A percentile compares a stretch with the other conserved stretches of the same genome.
These are phyloP conservation scores for Kingdonia uniflora DNA, from an alignment of 164 flowering plant genomes.

Conservation along the genomic window DNA sequence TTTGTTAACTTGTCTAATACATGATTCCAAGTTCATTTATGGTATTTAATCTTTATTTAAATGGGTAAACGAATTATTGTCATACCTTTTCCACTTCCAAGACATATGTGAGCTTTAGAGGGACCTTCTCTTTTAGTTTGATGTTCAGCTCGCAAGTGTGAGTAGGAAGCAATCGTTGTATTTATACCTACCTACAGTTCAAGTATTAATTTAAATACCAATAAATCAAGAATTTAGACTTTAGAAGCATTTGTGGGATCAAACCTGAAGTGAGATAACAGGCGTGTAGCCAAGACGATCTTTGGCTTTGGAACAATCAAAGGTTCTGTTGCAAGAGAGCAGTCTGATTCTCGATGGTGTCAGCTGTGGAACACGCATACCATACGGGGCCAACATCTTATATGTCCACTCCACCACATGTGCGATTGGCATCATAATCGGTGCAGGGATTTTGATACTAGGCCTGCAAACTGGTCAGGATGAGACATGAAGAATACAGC, in stretches of 20 bases:
- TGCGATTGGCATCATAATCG: constrained; percentile 86
- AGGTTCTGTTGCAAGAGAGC: constrained; percentile 69
- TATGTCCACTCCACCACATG: constrained; percentile 62
- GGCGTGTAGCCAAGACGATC: constrained; percentile 79
- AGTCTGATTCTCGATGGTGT: constrained; percentile 93
- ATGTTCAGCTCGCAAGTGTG: constrained; percentile 58
- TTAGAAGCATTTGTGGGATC: background rate
- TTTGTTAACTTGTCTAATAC: no score
- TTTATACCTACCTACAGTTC: constrained; percentile 66
- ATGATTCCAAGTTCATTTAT: no score
- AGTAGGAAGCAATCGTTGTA: constrained; percentile 71
- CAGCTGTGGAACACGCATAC: constrained; percentile 94
- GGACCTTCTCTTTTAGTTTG: constrained; percentile 50
- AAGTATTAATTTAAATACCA: no score
- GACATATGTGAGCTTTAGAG: constrained; percentile 61
- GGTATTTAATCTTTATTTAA: background rate
- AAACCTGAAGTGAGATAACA: constrained; percentile 74
- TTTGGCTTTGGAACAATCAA: constrained; percentile 77
- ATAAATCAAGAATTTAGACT: no score
- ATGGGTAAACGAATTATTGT: background rate
- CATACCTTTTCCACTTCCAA: constrained; percentile 79
- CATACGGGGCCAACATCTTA: constrained; percentile 65
- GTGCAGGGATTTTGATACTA: constrained; percentile 74
- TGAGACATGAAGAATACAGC: background rate
- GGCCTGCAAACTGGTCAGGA: constrained; percentile 59